Percentiles rank a stretch among this genome's conserved stretches.
These are phyloP conservation scores for Stropharia rugosoannulata DNA, from an alignment of 768 basidiomycete genomes.

Conservation along the genomic window DNA sequence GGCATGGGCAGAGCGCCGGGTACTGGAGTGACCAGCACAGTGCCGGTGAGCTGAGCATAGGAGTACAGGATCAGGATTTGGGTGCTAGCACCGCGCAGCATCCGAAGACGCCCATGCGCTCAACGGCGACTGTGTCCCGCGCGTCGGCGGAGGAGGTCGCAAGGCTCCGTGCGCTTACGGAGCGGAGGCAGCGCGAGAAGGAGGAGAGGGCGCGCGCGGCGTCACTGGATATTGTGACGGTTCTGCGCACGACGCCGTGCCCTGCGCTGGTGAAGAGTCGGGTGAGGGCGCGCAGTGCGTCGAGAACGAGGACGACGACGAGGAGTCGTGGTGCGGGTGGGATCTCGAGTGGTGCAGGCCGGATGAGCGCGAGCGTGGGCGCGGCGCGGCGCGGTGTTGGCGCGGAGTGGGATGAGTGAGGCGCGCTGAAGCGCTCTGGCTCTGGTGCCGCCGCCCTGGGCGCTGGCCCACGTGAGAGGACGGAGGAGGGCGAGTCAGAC, in stretches of 20 bases:
- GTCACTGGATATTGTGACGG: neutral
- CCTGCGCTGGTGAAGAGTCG: neutral
- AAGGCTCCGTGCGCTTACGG: neutral
- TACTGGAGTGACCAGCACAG: conserved; percentile 53
- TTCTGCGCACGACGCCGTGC: conserved; percentile 4
- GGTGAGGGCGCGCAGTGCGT: conserved; percentile 17
- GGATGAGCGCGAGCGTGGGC: too few relatives aligned
- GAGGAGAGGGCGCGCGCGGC: neutral
- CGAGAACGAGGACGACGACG: conserved; percentile 1
- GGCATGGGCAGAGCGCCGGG: conserved; percentile 34
- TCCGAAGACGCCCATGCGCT: neutral
- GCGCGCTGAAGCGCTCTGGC: too few relatives aligned
- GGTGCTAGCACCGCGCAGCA: too few relatives aligned
- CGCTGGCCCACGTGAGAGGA: neutral
- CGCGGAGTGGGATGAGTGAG: neutral
- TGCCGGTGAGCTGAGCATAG: conserved; percentile 78
- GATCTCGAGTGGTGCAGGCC: too few relatives aligned
- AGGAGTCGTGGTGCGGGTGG: neutral
- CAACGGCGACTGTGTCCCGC: conserved; percentile 28
- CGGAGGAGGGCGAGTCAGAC: conserved; percentile 50
- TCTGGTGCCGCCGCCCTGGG: too few relatives aligned
- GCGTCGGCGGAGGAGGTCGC: neutral
- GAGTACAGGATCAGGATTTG: conserved; percentile 83
- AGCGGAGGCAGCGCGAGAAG: too few relatives aligned
- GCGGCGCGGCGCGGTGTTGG: neutral